These are phyloP conservation scores for Diaporthe longicolla DNA, from an alignment of 2,329 filamentous ascomycete species.

Conservation along the genomic window DNA sequence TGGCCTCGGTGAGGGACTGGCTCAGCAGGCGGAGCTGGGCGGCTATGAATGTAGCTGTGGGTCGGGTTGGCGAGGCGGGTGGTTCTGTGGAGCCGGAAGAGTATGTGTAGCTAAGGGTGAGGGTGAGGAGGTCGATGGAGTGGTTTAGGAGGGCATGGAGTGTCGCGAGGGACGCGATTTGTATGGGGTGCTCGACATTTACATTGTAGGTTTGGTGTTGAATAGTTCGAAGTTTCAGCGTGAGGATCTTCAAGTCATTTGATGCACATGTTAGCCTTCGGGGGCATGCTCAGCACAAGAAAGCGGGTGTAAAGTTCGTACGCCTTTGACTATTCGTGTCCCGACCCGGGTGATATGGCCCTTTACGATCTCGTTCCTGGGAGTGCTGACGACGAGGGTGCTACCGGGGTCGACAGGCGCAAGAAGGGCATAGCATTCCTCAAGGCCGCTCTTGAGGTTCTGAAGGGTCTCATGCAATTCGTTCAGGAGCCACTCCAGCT, in stretches of 20 bases:
- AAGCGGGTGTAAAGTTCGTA: slow-evolving; percentile 59
- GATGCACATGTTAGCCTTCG: neutral
- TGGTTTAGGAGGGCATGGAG: slow-evolving; percentile 85
- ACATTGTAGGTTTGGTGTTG: slow-evolving; percentile 65
- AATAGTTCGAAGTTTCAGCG: slow-evolving; percentile 81
- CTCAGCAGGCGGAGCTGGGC: slow-evolving; percentile 70
- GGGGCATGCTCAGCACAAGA: neutral
- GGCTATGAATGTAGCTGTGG: slow-evolving; percentile 64
- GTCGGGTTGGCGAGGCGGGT: slow-evolving; percentile 60
- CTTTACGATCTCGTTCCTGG: slow-evolving; percentile 90
- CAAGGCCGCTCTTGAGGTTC: slow-evolving; percentile 75
- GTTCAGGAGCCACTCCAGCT: slow-evolving; percentile 68
- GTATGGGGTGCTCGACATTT: slow-evolving; percentile 64
- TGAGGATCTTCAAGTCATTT: slow-evolving; percentile 70
- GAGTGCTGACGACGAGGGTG: slow-evolving; percentile 90
- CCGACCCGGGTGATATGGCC: slow-evolving; percentile 92
- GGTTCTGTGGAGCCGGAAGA: slow-evolving; percentile 71
- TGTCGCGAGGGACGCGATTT: slow-evolving; percentile 78
- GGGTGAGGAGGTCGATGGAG: slow-evolving; percentile 84
- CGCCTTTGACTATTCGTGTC: slow-evolving; percentile 91
- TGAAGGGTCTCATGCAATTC: slow-evolving; percentile 64
- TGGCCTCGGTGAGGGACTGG: slow-evolving; percentile 66
- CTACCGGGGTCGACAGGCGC: slow-evolving; percentile 87
- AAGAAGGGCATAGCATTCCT: slow-evolving; percentile 90
- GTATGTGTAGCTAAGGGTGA: slow-evolving; percentile 75